A percentile compares a stretch with the other conserved stretches of the same genome.
Evolutionary conservation across 345 rosid species (phyloP).

Genomic region (Murraya koenigii): DNA sequence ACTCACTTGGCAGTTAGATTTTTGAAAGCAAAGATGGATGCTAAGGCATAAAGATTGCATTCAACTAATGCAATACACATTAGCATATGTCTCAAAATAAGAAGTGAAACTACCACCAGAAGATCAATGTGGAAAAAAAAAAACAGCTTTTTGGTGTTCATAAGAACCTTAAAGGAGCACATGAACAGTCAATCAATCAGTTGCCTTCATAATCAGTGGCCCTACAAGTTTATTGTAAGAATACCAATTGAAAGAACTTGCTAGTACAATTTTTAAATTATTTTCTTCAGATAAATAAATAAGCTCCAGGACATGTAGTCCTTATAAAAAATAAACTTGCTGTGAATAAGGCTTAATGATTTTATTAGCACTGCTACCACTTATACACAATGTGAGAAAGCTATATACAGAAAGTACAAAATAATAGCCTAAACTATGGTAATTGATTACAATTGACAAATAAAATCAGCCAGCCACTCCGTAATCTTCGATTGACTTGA

Average conservation of each 20-base stretch:
- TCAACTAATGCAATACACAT: background rate
- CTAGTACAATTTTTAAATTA: background rate
- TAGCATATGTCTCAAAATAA: background rate
- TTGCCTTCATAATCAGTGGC: background rate
- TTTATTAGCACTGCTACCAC: no score
- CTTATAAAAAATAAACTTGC: no score
- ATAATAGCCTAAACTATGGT: no score
- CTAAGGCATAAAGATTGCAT: background rate
- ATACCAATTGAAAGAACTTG: background rate
- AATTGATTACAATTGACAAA: no score
- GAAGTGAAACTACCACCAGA: constrained; percentile 1
- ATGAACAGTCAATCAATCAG: background rate
- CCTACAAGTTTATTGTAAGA: background rate
- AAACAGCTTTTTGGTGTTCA: background rate
- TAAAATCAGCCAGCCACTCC: no score
- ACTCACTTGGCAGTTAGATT: background rate
- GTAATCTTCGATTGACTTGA: no score
- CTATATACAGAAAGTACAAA: no score
- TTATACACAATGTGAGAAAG: no score
- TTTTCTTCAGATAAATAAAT: no score
- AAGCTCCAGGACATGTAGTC: no score
- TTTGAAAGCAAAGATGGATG: background rate
- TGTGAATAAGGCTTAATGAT: no score
- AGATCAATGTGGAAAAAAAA: background rate
- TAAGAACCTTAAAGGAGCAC: background rate